Evolutionary conservation across 1,139 yeast species (phyloP).

Genomic region (Hyphopichia pseudoburtonii): DNA sequence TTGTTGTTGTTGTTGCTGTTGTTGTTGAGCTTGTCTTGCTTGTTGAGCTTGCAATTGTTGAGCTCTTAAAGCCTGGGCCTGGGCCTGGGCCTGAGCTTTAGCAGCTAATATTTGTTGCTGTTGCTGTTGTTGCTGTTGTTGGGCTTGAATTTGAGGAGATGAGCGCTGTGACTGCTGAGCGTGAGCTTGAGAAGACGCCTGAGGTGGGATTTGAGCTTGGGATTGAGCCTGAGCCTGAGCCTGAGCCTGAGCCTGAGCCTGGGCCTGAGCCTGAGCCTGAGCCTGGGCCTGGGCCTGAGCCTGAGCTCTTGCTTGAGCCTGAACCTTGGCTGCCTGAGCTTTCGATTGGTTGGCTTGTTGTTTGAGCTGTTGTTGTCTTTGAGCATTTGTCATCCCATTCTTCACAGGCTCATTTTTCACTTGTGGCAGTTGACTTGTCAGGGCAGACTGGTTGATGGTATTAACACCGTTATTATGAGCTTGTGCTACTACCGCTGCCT

Average conservation of each 20-base stretch:
- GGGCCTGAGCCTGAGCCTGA: conserved; percentile 5
- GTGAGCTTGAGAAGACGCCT: background rate
- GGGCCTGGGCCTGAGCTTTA: conserved; percentile 20
- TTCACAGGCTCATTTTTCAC: conserved; percentile 4
- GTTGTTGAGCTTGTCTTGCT: conserved; percentile 7
- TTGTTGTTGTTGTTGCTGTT: conserved; percentile 7
- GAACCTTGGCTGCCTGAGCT: conserved; percentile 6
- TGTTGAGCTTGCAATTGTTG: conserved; percentile 11
- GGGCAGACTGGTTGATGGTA: conserved; percentile 38
- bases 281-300: conserved; percentile 10
- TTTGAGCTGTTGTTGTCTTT: conserved; percentile 5
- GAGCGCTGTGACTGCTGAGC: conserved; percentile 10
- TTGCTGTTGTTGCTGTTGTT: conserved; percentile 18
- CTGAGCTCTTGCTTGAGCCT: conserved; percentile 3
- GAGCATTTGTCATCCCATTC: conserved; percentile 9
- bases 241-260: conserved; percentile 5
- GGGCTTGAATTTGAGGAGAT: no score
- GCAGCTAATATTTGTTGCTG: conserved; percentile 22
- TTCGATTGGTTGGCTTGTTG: conserved; percentile 7
- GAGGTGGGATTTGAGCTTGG: background rate
- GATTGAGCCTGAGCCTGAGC: conserved; percentile 9
- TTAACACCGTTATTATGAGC: conserved; percentile 38
- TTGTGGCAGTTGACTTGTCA: conserved; percentile 1
- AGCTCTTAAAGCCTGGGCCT: conserved; percentile 17
- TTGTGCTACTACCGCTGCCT: conserved; percentile 33